Evolutionary conservation across 2,329 filamentous ascomycete species (phyloP), one percentile per base, ranked within the genome.

Genomic region (Fusarium nurragi): DNA sequence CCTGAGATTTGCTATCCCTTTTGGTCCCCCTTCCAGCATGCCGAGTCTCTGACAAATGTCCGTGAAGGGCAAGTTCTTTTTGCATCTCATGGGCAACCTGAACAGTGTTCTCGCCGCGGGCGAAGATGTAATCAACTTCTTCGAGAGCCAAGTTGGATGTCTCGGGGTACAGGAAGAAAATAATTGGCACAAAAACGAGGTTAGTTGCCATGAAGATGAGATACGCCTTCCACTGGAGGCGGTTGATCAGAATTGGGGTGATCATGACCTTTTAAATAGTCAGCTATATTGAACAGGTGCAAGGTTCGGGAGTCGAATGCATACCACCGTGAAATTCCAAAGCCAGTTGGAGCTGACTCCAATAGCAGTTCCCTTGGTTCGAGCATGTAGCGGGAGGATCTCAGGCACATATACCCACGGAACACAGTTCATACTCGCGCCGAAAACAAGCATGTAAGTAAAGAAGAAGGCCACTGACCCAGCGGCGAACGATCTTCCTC

Each of bases 241-340:
- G 39, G 12, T 58, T 55, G n/a, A 65, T 51, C 1, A 65, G 26
- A 1, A 58, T 30, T 0, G 83, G 82, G 0, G 83, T 85, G 18
- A 86, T 81, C 81, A 84, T 83, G 5, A 84, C 67, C 81, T 39
- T 0, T 0, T n/a, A 1, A 2, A 2, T n/a, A 0, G 4, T 59
- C 4, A 58, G 23, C 2, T 3, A 7, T 6, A 6, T 0, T 16
- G 18, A 4, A 11, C 2, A 21, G 0, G 0, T 4, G 81, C 60
- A 2, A 2, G 9, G 2, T 16, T 34, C 4, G 1, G 70, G 57
- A 1, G 5, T 6, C 0, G 7, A 2, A 14, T n/a, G 23, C 32
- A 4, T 7, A 55, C 45, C 1, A 64, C 55, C 14, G 39, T 32
- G 10, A 60, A 60, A 2, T 64, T 64, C 54, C 61, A 64, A 2